These are phyloP conservation scores for Mycena haematopus DNA, from an alignment of 768 basidiomycete genomes.

Conservation along the genomic window DNA sequence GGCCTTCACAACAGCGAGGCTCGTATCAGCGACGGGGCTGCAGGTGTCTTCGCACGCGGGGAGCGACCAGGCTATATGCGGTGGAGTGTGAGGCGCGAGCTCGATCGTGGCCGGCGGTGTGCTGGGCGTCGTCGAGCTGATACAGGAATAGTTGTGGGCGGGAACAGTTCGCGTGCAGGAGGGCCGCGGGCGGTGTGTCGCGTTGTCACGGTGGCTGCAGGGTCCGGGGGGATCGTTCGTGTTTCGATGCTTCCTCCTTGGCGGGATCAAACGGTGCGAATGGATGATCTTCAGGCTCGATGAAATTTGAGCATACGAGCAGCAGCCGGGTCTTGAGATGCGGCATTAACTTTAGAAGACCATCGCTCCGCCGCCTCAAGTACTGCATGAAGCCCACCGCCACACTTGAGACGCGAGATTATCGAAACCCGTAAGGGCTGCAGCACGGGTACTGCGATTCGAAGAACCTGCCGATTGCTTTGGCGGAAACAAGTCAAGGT, in stretches of 20 bases:
- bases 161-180: slow-evolving; percentile 39
- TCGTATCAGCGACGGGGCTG: slow-evolving; percentile 41
- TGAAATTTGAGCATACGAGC: slow-evolving; percentile 44
- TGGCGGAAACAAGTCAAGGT: slow-evolving; percentile 34
- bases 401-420: slow-evolving; percentile 34
- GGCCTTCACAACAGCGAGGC: slow-evolving; percentile 37
- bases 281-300: slow-evolving; percentile 32
- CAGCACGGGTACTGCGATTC: slow-evolving; percentile 38
- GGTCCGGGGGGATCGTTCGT: slow-evolving; percentile 9
- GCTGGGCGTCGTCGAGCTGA: slow-evolving; percentile 45
- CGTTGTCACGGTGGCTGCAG: slow-evolving; percentile 14
- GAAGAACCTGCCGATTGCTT: slow-evolving; percentile 32
- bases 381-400: slow-evolving; percentile 32
- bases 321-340: slow-evolving; percentile 39
- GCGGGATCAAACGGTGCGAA: slow-evolving; percentile 23
- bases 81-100: slow-evolving; percentile 33
- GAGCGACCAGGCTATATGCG: slow-evolving; percentile 45
- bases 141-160: slow-evolving; percentile 46
- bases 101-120: slow-evolving; percentile 17
- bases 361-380: slow-evolving; percentile 38
- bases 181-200: slow-evolving; percentile 22
- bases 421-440: slow-evolving; percentile 47
- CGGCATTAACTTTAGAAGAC: slow-evolving; percentile 39
- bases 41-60: slow-evolving; percentile 39
- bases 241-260: neutral